Evolutionary conservation across 2,329 filamentous ascomycete species (phyloP).

Genomic region (Ophiostoma triangulosporum): DNA sequence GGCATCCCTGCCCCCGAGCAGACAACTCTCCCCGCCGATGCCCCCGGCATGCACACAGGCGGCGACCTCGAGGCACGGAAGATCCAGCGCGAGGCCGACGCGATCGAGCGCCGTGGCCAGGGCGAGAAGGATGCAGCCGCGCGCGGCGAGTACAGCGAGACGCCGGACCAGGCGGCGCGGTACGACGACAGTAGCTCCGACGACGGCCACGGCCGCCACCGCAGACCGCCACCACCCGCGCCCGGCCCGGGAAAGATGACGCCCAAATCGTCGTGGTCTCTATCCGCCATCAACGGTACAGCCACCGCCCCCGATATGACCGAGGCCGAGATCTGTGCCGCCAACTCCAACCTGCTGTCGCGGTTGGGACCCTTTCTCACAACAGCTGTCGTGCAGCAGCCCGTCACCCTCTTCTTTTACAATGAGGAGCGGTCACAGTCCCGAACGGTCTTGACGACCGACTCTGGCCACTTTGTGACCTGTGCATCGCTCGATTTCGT

Average conservation of each 20-base stretch:
- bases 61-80: slow-evolving; percentile 41
- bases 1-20: slow-evolving; percentile 59
- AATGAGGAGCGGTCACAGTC: slow-evolving; percentile 74
- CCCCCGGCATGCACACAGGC: slow-evolving; percentile 12
- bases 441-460: slow-evolving; percentile 71
- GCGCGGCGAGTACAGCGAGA: slow-evolving; percentile 62
- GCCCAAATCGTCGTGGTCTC: slow-evolving; percentile 20
- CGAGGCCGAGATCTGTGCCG: neutral
- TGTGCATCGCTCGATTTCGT: slow-evolving; percentile 76
- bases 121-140: slow-evolving; percentile 57
- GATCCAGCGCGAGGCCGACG: slow-evolving; percentile 61
- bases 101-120: slow-evolving; percentile 60
- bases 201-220: slow-evolving; percentile 16
- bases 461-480: slow-evolving; percentile 75
- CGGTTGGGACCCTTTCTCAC: slow-evolving; percentile 82
- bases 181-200: slow-evolving; percentile 29
- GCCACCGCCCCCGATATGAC: slow-evolving; percentile 6
- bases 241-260: slow-evolving; percentile 3
- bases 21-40: slow-evolving; percentile 23
- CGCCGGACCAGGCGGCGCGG: slow-evolving; percentile 23
- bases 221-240: neutral
- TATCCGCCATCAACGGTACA: neutral
- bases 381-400: slow-evolving; percentile 59
- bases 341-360: slow-evolving; percentile 56
- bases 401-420: slow-evolving; percentile 91